Conservation (phyloP, 1,284 basidiomycete species). For the Tilletia caries region DNA sequence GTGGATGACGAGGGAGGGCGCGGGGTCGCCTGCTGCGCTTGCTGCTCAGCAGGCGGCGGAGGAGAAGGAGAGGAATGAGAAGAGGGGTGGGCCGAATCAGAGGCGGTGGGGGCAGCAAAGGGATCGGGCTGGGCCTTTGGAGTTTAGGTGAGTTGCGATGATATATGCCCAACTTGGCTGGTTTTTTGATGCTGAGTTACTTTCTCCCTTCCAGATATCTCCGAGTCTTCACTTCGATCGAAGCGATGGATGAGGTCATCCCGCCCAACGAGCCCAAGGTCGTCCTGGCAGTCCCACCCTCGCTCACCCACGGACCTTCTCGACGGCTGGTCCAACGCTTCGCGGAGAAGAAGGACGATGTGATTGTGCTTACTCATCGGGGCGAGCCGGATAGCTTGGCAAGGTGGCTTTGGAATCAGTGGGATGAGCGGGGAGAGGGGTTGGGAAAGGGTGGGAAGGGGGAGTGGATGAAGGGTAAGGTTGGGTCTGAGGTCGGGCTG, state of each 20-base stretch:
- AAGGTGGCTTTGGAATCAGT: conserved; percentile 74
- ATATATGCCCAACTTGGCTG: background rate
- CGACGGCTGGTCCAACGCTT: conserved; percentile 79
- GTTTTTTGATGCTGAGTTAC: background rate
- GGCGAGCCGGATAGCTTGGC: conserved; percentile 77
- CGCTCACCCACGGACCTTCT: conserved; percentile 87
- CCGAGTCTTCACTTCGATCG: conserved; percentile 80
- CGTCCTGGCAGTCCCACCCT: conserved; percentile 85
- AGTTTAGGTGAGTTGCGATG: conserved; percentile 17
- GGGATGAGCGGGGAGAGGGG: conserved; percentile 72
- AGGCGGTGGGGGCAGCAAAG: background rate
- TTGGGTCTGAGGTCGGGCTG: conserved; percentile 76
- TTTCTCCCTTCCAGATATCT: conserved; percentile 64
- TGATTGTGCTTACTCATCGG: conserved; percentile 37
- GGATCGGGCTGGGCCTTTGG: conserved; percentile 13
- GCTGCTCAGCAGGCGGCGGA: conserved; percentile 14
- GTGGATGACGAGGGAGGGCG: conserved; percentile 92
- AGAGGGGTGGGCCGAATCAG: conserved; percentile 7
- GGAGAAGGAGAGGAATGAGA: conserved; percentile 16
- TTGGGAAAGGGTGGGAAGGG: conserved; percentile 60
- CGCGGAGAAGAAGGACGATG: conserved; percentile 65
- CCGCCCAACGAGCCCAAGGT: conserved; percentile 74
- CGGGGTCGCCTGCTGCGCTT: conserved; percentile 14
- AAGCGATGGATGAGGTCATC: conserved; percentile 74
- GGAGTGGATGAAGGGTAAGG: conserved; percentile 76